Evolutionary conservation across 2,329 filamentous ascomycete genomes (phyloP).

Genomic region (Scedosporium boydii): DNA sequence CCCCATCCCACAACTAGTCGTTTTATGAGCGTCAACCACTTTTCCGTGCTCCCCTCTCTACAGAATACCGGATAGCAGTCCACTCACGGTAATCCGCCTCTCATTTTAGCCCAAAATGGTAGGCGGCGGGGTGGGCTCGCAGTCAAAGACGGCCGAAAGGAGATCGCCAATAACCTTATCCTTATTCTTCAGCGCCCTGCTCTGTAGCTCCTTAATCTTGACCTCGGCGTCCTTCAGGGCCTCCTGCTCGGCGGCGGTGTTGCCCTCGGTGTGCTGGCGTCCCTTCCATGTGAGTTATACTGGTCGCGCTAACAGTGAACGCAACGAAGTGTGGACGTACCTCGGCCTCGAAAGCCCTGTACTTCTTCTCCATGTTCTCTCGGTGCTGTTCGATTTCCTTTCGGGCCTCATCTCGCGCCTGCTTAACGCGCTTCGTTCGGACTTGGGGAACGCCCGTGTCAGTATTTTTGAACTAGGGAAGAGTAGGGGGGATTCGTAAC

Average conservation of each 20-base stretch:
- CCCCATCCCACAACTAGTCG: background rate
- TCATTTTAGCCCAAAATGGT: background rate
- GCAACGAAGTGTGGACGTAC: constrained; percentile 21
- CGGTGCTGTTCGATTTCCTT: constrained; percentile 95
- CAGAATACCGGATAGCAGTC: background rate
- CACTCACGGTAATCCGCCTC: constrained; percentile 4
- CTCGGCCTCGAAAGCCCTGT: constrained; percentile 82
- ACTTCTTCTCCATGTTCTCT: constrained; percentile 83
- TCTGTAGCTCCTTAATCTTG: constrained; percentile 75
- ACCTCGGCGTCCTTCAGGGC: constrained; percentile 72
- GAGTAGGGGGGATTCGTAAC: constrained; percentile 3
- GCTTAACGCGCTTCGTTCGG: constrained; percentile 94
- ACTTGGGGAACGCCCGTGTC: constrained; percentile 14
- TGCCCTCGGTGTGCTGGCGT: constrained; percentile 78
- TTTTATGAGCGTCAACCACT: background rate
- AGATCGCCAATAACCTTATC: constrained; percentile 74
- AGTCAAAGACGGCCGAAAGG: constrained; percentile 74
- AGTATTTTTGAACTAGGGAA: constrained; percentile 11
- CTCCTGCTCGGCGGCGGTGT: constrained; percentile 65
- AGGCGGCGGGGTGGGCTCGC: constrained; percentile 56
- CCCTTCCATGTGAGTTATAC: background rate
- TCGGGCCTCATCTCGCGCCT: constrained; percentile 91
- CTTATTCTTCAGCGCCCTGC: constrained; percentile 69
- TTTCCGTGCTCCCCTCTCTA: too few relatives aligned
- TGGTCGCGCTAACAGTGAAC: constrained; percentile 2